Evolutionary conservation across 768 basidiomycete genomes (phyloP), one percentile per base, ranked within the genome.

Genomic region (Panaeolus papilionaceus): DNA sequence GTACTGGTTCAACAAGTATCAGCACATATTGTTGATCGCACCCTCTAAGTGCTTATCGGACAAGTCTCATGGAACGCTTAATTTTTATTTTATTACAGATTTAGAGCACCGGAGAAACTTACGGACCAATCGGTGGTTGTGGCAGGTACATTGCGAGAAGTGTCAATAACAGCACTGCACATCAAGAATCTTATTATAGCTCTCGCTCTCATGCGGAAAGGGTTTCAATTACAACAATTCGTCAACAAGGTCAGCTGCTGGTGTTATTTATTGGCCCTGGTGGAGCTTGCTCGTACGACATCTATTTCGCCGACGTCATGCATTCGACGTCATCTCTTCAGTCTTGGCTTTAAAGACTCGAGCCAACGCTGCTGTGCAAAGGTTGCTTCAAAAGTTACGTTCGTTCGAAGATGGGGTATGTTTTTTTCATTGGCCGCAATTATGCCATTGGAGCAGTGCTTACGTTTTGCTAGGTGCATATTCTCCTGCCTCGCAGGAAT

Each of bases 401-500:
- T 12, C 42, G 16, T 44, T 44, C 39, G n/a, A 14, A 6, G 20
- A 58, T 58, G 54, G 54, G 54, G 54, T 58, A 28, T 33, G 54
- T 33, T 58, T 33, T 58, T 14, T 28, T 33, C 20, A 8, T 16
- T 45, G 14, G 20, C 8, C 6, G 16, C 8, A 33, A 6, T 10
- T 2, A 28, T 23, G 54, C 6, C 6, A 3, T 58, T 28, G 6
- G 11, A 33, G 28, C 11, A 9, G 14, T 33, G 6, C 33, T 58
- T 62, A 9, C 18, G 12, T 33, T 16, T 68, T 38, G n/a, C 6
- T 28, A 40, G 45, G 9, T 51, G 42, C 33, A 45, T 51, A 26
- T 37, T n/a, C 45, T 64, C 64, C 20, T 64, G 44, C 62, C 37
- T 68, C 7, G 14, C 42, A 81, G 82, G 76, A 38, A 78, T 84